A percentile compares a stretch with the other conserved stretches of the same genome.
Conservation (phyloP, 495 filamentous ascomycete genomes). For the Talaromyces trachyspermus region DNA sequence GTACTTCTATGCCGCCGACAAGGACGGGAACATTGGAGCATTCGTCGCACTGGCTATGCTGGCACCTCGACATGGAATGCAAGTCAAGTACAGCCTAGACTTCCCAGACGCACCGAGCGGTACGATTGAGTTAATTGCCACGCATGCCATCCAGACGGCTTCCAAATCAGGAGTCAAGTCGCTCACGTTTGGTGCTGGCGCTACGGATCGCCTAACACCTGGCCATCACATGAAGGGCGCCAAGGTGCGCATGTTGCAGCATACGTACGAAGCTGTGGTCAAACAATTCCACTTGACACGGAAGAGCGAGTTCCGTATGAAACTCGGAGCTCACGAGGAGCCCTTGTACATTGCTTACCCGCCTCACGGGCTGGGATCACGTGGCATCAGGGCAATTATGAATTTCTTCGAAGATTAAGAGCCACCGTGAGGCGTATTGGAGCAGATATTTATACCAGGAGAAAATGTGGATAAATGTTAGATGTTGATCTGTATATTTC, state of each 20-base stretch:
- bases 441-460: too few species aligned
- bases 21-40: constrained; percentile 58
- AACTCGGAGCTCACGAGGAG: constrained; percentile 72
- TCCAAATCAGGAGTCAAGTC: constrained; percentile 52
- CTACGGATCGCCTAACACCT: constrained; percentile 55
- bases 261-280: constrained; percentile 68
- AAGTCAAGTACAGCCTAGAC: constrained; percentile 83
- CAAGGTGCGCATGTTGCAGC: constrained; percentile 64
- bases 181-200: constrained; percentile 77
- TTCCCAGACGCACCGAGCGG: constrained; percentile 74
- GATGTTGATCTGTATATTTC: too few species aligned
- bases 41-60: constrained; percentile 70
- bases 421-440: too few species aligned
- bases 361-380: constrained; percentile 67
- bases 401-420: constrained; percentile 73
- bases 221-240: constrained; percentile 69
- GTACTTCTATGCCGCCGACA: constrained; percentile 69
- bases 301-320: constrained; percentile 82
- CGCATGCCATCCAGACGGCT: constrained; percentile 64
- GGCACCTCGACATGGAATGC: constrained; percentile 67
- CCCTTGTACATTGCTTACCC: constrained; percentile 78
- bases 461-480: too few species aligned
- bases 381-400: constrained; percentile 66
- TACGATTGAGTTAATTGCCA: constrained; percentile 72
- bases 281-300: constrained; percentile 69